phyloP scores from a whole-genome alignment of 129 eudicot genomes.

The Helianthus tuberosus region DNA sequence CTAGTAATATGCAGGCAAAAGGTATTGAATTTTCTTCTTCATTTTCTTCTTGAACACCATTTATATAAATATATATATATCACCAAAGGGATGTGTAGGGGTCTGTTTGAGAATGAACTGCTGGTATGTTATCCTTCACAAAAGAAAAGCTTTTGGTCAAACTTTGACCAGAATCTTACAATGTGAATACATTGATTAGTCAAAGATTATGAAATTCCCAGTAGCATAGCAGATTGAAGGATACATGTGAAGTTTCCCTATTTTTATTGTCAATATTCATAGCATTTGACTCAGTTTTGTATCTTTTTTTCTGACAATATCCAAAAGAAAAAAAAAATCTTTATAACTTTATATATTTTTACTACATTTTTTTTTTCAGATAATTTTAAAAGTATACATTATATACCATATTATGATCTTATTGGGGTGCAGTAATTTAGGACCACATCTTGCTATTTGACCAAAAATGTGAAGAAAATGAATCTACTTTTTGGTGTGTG shows the following conservation, averaged over 20 bases:
- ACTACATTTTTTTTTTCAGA: neutral
- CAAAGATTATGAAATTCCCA: constrained; percentile 19
- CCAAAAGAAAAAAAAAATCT: neutral
- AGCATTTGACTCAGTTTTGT: constrained; percentile 8
- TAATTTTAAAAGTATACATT: too few species aligned
- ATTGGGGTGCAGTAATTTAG: constrained; percentile 29
- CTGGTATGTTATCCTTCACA: neutral
- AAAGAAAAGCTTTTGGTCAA: constrained; percentile 12
- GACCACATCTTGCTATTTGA: constrained; percentile 43
- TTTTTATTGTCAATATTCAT: constrained; percentile 15
- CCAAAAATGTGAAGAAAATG: constrained; percentile 22
- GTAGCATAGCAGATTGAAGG: constrained; percentile 18
- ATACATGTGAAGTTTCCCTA: constrained; percentile 27
- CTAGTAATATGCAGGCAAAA: constrained; percentile 23
- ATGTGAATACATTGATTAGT: constrained; percentile 24
- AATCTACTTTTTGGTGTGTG: constrained; percentile 32
- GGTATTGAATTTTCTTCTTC: constrained; percentile 23
- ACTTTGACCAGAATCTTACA: constrained; percentile 16
- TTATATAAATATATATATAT: neutral
- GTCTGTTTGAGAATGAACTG: neutral
- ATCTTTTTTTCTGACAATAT: constrained; percentile 15
- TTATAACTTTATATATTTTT: neutral
- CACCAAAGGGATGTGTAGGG: neutral
- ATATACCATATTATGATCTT: neutral
- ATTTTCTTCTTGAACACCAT: neutral